Conservation (phyloP, 2,329 filamentous ascomycete genomes). For the Colletotrichum melonis region DNA sequence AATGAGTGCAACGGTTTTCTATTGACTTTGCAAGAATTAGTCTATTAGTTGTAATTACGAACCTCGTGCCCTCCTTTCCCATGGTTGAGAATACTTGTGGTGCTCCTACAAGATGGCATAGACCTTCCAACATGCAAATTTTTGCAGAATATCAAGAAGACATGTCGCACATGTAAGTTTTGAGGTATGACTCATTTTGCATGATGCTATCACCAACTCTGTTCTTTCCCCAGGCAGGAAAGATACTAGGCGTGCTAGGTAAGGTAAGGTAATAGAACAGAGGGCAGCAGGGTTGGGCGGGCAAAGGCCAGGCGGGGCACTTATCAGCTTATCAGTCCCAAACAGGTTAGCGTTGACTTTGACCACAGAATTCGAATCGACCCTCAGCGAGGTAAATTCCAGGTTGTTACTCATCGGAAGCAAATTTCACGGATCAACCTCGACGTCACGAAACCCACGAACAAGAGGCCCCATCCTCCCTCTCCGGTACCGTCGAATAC, state of each 20-base stretch:
- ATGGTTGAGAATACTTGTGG: too few species aligned
- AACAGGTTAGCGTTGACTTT: slow-evolving; percentile 54
- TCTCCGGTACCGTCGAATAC: slow-evolving; percentile 20
- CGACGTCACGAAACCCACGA: slow-evolving; percentile 36
- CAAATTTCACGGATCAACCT: slow-evolving; percentile 41
- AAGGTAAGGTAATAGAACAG: not conserved
- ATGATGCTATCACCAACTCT: not conserved
- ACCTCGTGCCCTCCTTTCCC: too few species aligned
- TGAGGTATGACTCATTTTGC: too few species aligned
- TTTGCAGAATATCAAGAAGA: too few species aligned
- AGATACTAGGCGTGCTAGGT: not conserved
- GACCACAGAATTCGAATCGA: slow-evolving; percentile 54
- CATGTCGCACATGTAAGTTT: too few species aligned
- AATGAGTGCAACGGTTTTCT: too few species aligned
- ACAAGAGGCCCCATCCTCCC: slow-evolving; percentile 30
- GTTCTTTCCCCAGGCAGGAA: not conserved
- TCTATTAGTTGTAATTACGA: too few species aligned
- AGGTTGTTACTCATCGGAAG: not conserved
- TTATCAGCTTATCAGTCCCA: slow-evolving; percentile 53
- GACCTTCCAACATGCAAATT: too few species aligned
- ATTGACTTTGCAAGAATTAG: too few species aligned
- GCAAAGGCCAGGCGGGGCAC: slow-evolving; percentile 32
- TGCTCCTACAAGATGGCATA: too few species aligned
- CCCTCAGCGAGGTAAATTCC: slow-evolving; percentile 44
- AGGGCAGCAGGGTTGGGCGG: slow-evolving; percentile 46